A percentile compares a stretch with the other conserved stretches of the same genome.
Evolutionary conservation across 495 filamentous ascomycete species (phyloP).

Genomic region (Aspergillus nanangensis): DNA sequence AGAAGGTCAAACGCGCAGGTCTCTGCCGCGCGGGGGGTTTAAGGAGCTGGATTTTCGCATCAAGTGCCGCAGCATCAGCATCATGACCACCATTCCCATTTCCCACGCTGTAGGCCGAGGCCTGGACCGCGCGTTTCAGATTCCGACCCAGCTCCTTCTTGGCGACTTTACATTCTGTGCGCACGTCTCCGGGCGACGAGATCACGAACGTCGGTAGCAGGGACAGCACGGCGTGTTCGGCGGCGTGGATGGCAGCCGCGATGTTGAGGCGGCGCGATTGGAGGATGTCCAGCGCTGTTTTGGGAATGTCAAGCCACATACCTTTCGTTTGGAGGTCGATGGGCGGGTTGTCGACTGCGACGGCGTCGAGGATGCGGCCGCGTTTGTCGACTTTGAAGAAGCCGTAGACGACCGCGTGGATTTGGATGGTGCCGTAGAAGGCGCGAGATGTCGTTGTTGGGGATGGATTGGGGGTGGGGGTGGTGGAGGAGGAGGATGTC

Average conservation of each 20-base stretch:
- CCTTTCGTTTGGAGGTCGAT: conserved; percentile 80
- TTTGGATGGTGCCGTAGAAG: conserved; percentile 79
- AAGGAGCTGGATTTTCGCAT: conserved; percentile 9
- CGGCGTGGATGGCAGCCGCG: conserved; percentile 89
- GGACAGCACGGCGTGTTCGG: conserved; percentile 83
- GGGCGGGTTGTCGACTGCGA: conserved; percentile 89
- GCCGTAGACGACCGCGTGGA: conserved; percentile 83
- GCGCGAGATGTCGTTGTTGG: conserved; percentile 46
- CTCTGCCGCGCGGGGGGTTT: conserved; percentile 64
- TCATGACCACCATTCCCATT: too few species aligned
- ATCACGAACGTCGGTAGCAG: conserved; percentile 89
- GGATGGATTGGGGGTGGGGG: too few species aligned
- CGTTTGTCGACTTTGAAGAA: conserved; percentile 92
- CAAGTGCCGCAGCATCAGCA: too few species aligned
- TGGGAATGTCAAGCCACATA: conserved; percentile 94
- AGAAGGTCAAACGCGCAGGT: conserved; percentile 87
- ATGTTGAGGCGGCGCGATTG: conserved; percentile 67
- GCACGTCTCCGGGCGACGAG: conserved; percentile 79
- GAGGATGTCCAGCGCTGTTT: conserved; percentile 72
- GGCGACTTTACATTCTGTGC: conserved; percentile 94
- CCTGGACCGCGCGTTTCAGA: conserved; percentile 24
- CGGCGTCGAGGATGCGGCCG: conserved; percentile 82
- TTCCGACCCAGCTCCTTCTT: conserved; percentile 51
- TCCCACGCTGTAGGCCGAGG: too few species aligned
- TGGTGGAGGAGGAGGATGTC: too few species aligned